Percentiles rank a stretch among this genome's conserved stretches.
These are phyloP conservation scores for Teratosphaeria nubilosa DNA, from an alignment of 2,329 filamentous ascomycete species.

Conservation along the genomic window DNA sequence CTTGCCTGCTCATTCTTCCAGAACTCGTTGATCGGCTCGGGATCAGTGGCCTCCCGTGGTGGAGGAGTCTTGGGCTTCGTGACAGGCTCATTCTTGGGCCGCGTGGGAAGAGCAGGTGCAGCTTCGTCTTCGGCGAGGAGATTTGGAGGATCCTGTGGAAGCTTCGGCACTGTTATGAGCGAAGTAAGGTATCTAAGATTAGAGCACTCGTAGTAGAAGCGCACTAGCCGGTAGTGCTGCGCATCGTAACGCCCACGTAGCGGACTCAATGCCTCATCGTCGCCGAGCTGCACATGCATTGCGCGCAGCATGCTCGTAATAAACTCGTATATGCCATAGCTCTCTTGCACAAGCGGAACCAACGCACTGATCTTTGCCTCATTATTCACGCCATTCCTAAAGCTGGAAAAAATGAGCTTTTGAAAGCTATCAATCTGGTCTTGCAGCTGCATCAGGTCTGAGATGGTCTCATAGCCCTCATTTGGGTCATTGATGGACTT, in stretches of 20 bases:
- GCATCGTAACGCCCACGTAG: constrained; percentile 84
- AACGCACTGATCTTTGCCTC: constrained; percentile 92
- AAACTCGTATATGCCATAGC: constrained; percentile 99
- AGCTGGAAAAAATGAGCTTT: constrained; percentile 96
- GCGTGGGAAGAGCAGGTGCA: constrained; percentile 69
- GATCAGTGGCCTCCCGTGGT: constrained; percentile 63
- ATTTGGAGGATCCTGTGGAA: constrained; percentile 88
- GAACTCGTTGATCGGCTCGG: constrained; percentile 92
- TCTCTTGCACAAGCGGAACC: constrained; percentile 90
- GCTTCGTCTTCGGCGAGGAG: constrained; percentile 69
- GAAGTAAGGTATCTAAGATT: constrained; percentile 94
- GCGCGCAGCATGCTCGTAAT: constrained; percentile 98
- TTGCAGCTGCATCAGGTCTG: constrained; percentile 89
- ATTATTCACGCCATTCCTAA: constrained; percentile 82
- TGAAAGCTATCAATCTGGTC: constrained; percentile 98
- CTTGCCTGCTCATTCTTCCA: constrained; percentile 89
- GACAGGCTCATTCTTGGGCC: constrained; percentile 56
- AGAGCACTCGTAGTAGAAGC: constrained; percentile 98
- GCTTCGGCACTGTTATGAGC: constrained; percentile 88
- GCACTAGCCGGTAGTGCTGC: constrained; percentile 90
- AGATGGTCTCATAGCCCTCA: constrained; percentile 93
- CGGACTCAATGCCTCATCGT: constrained; percentile 83
- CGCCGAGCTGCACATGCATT: constrained; percentile 85
- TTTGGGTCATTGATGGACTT: constrained; percentile 98
- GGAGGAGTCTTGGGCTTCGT: constrained; percentile 61